A percentile compares a stretch with the other conserved stretches of the same genome.
Evolutionary conservation across 257 asterid species (phyloP).

Genomic region (Voacanga thouarsii): DNA sequence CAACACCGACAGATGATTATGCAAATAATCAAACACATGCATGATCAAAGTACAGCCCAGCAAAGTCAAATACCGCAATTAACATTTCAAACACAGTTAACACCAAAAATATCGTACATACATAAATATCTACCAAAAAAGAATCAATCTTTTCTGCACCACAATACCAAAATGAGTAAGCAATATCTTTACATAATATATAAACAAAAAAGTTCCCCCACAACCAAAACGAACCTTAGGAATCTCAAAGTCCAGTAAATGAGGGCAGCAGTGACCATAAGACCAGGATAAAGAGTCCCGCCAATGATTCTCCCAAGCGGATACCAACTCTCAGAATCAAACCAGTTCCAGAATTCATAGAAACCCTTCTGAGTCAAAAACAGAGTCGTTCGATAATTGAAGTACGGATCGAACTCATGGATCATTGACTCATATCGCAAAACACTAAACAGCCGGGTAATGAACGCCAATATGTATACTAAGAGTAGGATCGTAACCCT

Average conservation of each 20-base stretch:
- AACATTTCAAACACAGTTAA: neutral
- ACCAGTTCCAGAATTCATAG: slow-evolving; percentile 98
- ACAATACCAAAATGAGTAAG: neutral
- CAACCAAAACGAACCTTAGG: slow-evolving; percentile 47
- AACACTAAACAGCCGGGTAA: slow-evolving; percentile 85
- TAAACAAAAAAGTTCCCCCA: neutral
- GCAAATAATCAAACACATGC: neutral
- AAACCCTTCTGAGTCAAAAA: slow-evolving; percentile 74
- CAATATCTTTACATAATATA: neutral
- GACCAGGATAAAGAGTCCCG: slow-evolving; percentile 96
- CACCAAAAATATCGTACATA: too few species aligned
- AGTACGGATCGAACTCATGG: slow-evolving; percentile 99
- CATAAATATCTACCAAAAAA: neutral
- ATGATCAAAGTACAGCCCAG: neutral
- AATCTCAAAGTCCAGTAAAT: slow-evolving; percentile 83
- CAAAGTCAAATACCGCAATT: neutral
- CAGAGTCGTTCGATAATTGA: slow-evolving; percentile 92
- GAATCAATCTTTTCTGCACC: neutral
- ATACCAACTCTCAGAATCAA: slow-evolving; percentile 97
- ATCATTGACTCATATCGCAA: slow-evolving; percentile 98
- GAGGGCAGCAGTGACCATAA: slow-evolving; percentile 96
- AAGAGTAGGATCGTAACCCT: slow-evolving; percentile 75
- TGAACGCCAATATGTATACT: slow-evolving; percentile 81
- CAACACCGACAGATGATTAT: neutral
- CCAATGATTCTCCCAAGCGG: slow-evolving; percentile 93